Conservation (phyloP, 169 alveolate genomes). For the Plasmodium fragile region DNA sequence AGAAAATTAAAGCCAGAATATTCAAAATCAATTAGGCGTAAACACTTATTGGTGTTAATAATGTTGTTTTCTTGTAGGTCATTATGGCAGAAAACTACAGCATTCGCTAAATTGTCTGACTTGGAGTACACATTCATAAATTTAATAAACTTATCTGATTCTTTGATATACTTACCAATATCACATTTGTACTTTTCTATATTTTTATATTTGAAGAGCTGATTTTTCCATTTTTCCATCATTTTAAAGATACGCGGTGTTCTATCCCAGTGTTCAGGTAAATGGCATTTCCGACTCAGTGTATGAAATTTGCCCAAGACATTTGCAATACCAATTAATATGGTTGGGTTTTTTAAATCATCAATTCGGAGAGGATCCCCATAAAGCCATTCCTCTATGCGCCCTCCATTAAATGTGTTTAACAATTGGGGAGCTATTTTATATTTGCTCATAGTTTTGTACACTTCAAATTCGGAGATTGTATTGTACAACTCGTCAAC, state of each 20-base stretch:
- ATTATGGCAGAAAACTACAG: slow-evolving; percentile 85
- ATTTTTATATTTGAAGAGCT: slow-evolving; percentile 41
- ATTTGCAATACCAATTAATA: slow-evolving; percentile 82
- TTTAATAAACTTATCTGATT: slow-evolving; percentile 50
- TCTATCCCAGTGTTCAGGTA: slow-evolving; percentile 79
- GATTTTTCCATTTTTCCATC: slow-evolving; percentile 75
- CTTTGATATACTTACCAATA: slow-evolving; percentile 50
- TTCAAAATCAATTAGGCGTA: slow-evolving; percentile 85
- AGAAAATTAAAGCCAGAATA: slow-evolving; percentile 84
- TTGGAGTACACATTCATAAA: slow-evolving; percentile 59
- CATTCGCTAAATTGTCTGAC: slow-evolving; percentile 77
- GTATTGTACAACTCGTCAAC: slow-evolving; percentile 82
- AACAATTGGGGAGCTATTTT: slow-evolving; percentile 83
- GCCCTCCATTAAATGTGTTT: slow-evolving; percentile 82
- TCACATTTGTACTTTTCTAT: slow-evolving; percentile 35
- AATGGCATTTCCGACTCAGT: slow-evolving; percentile 17
- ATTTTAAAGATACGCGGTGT: slow-evolving; percentile 74
- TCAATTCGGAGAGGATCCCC: slow-evolving; percentile 81
- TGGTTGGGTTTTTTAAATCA: slow-evolving; percentile 78
- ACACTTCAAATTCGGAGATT: slow-evolving; percentile 82
- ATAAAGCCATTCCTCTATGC: slow-evolving; percentile 87
- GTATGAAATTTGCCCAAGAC: slow-evolving; percentile 76
- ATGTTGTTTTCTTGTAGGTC: slow-evolving; percentile 87
- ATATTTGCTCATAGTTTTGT: slow-evolving; percentile 79
- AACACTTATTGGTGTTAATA: slow-evolving; percentile 77